Base-by-base conservation (phyloP, 2,329 filamentous ascomycete genomes). In the Penicillium sp. region DNA sequence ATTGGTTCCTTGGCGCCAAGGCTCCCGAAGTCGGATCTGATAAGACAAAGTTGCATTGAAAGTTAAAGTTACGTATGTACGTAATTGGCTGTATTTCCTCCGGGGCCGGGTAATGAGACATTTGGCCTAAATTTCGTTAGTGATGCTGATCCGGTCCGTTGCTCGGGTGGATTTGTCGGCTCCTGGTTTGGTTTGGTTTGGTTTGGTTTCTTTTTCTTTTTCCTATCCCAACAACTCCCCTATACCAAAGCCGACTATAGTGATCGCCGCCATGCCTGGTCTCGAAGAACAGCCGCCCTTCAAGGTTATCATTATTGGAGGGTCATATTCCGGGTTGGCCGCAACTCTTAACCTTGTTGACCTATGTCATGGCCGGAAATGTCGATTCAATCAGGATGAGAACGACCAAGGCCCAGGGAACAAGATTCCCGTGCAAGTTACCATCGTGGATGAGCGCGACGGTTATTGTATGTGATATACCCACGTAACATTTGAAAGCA, bases 381-480 rank as follows among this genome's bases (percentile, higher is more conserved):
- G 53, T 25, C 53, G 53, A 21, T 56, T 56, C 48, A 56, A 45
- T 13, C 13, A 41, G 21, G 10, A 45, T n/a, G 47, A 51, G 15
- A 50, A 76, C 77, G 49, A 79, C 75, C 35, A 76, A 86, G 53
- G 78, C 82, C 5, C 73, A 89, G 15, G 81, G 29, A 29, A 39
- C 17, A 56, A n/a, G 23, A 36, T 56, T 29, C 33, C 47, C 3
- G 53, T 56, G 5, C 47, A 90, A 38, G 84, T 91, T 53, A 90
- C 87, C 43, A 81, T 92, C 33, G 84, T 89, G 23, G 89, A 91
- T 67, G 88, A 91, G 74, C 79, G 87, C 21, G 89, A 91, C 77
- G 89, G 89, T 15, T 91, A 85, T 71, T 91, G 88, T 91, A 78
- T 66, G 87, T 75, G 4, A 9, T 13, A 39, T 38, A 19, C 38